Percentiles rank a stretch among this genome's conserved stretches.
Conservation (phyloP, 2,329 filamentous ascomycete genomes). For the Phialophora tarda region DNA sequence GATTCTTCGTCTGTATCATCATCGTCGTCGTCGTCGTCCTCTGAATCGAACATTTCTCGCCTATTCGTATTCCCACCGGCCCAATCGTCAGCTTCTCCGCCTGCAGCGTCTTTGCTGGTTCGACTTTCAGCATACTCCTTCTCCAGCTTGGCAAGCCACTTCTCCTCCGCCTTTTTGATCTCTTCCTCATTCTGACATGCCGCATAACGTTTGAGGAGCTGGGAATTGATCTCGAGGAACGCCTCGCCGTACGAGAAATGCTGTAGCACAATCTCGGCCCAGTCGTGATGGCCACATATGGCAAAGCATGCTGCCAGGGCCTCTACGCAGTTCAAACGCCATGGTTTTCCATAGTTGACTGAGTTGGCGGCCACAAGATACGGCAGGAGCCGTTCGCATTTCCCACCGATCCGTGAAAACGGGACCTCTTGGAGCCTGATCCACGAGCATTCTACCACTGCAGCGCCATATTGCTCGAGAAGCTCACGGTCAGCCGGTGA, state of each 20-base stretch:
- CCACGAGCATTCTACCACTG: conserved; percentile 97
- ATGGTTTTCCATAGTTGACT: conserved; percentile 96
- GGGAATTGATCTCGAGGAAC: conserved; percentile 89
- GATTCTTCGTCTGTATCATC: conserved; percentile 51
- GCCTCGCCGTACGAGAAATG: conserved; percentile 87
- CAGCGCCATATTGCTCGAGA: conserved; percentile 86
- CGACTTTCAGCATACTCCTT: conserved; percentile 84
- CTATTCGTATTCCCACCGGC: conserved; percentile 88
- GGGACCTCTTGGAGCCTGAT: conserved; percentile 89
- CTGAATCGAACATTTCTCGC: conserved; percentile 35
- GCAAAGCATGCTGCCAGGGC: conserved; percentile 89
- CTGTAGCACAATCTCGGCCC: conserved; percentile 81
- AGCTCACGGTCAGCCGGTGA: conserved; percentile 82
- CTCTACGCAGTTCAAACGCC: conserved; percentile 94
- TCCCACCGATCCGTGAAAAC: conserved; percentile 88
- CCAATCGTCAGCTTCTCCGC: conserved; percentile 71
- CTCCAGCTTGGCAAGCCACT: conserved; percentile 89
- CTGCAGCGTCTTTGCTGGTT: conserved; percentile 63
- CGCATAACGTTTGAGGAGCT: conserved; percentile 81
- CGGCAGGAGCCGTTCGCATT: conserved; percentile 86
- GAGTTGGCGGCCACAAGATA: conserved; percentile 96
- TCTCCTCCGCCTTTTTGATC: conserved; percentile 81
- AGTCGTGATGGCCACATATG: conserved; percentile 89
- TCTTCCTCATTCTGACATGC: conserved; percentile 80
- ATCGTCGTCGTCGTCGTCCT: conserved; percentile 44